A percentile compares a stretch with the other conserved stretches of the same genome.
These are phyloP conservation scores for Dictyostelium brefeldianum DNA, from an alignment of 78 protist genomes.

Conservation along the genomic window DNA sequence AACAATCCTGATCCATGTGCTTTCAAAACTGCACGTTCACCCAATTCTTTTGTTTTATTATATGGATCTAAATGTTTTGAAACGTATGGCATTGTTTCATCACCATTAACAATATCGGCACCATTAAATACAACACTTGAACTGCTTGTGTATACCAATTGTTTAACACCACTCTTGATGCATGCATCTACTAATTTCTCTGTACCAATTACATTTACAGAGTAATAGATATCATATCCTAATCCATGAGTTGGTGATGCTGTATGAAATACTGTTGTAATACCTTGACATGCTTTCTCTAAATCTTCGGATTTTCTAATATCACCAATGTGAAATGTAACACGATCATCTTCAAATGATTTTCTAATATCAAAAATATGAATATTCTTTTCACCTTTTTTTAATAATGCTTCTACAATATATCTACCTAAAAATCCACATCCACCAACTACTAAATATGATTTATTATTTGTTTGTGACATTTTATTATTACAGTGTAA, in stretches of 20 bases:
- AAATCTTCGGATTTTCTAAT: slow-evolving; percentile 64
- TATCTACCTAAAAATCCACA: slow-evolving; percentile 82
- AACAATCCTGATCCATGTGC: slow-evolving; percentile 27
- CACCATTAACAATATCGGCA: slow-evolving; percentile 66
- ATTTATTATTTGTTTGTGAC: neutral
- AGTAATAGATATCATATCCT: slow-evolving; percentile 71
- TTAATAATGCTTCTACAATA: slow-evolving; percentile 61
- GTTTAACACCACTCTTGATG: neutral
- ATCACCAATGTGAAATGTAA: slow-evolving; percentile 72
- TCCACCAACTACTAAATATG: slow-evolving; percentile 78
- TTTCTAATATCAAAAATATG: slow-evolving; percentile 79
- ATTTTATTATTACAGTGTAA: neutral
- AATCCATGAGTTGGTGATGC: slow-evolving; percentile 85
- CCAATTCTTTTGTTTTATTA: slow-evolving; percentile 75
- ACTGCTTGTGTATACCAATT: slow-evolving; percentile 72
- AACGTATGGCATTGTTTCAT: slow-evolving; percentile 75
- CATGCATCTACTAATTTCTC: slow-evolving; percentile 71
- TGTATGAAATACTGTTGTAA: slow-evolving; percentile 77
- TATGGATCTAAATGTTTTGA: slow-evolving; percentile 63
- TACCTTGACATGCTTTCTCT: slow-evolving; percentile 51
- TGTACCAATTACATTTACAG: slow-evolving; percentile 82
- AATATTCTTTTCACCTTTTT: slow-evolving; percentile 50
- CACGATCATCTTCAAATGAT: slow-evolving; percentile 67
- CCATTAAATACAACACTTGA: slow-evolving; percentile 82
- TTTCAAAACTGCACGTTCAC: slow-evolving; percentile 50